Base-by-base conservation (phyloP, 805 yeast species). In the Cyberlindnera japonica region DNA sequence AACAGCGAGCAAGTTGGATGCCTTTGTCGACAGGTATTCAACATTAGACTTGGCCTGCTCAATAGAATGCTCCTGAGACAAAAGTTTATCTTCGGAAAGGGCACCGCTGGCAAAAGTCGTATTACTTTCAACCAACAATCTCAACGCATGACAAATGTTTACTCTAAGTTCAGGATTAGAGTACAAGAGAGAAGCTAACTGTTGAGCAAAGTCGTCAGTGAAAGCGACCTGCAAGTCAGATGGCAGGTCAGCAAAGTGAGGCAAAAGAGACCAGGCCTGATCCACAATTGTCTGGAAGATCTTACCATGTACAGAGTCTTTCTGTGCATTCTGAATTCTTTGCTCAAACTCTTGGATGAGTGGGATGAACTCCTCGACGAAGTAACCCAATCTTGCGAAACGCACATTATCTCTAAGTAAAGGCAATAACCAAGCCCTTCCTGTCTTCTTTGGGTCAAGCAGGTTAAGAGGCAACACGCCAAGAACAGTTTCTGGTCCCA, bases 361-460 rank as follows among this genome's bases (percentile, higher is more conserved):
- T 20, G 98, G 98, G 13, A 83, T 61, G 38, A 93, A 73, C 27
- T 79, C 69, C 17, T 63, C 62, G 43, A 74, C 71, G 63, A 78
- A 93, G 57, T 71, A 86, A 0, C 73, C 67, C 41, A 93, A 67
- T 34, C 73, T 71, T 2, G 97, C 83, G 53, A 78, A 74, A 53
- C 81, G 75, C 20, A 88, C 83, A 54, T 86, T 80, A 54, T 90
- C 97, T 65, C 97, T 82, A 46, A 93, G 72, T 24, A 93, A 60
- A 10, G 99, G 99, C 49, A 93, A 72, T 53, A 93, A 58, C 97
- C 98, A 93, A 33, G 97, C 97, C 59, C 98, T 77, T 33, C 97
- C 97, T n/a, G 81, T 74, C 31, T 72, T 70, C 23, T 66, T 63
- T 19, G 67, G 52, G 33, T 74, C 72, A 22, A 72, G 69, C 53